Percentiles rank a stretch among this genome's conserved stretches.
Evolutionary conservation across 129 eudicot genomes (phyloP).

Genomic region (Centella asiatica): DNA sequence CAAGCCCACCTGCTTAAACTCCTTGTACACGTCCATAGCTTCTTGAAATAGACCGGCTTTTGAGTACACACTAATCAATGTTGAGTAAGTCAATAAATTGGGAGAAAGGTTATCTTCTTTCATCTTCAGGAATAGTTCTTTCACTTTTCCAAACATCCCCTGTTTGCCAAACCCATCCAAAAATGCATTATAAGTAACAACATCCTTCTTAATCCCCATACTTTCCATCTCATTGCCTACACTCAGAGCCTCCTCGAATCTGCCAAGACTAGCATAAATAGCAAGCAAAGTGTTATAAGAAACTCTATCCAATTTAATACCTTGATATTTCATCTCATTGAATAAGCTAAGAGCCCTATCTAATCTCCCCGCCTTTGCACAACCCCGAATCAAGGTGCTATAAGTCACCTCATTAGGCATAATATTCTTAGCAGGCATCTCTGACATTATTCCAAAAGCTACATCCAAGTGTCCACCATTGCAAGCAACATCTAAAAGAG

Average conservation of each 20-base stretch:
- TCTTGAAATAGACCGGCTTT: constrained; percentile 76
- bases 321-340: constrained; percentile 69
- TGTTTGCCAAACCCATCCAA: constrained; percentile 92
- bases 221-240: constrained; percentile 86
- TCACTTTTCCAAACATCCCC: constrained; percentile 77
- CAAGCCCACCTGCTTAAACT: constrained; percentile 71
- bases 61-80: constrained; percentile 69
- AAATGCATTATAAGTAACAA: constrained; percentile 87
- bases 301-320: constrained; percentile 73
- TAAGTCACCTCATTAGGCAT: constrained; percentile 87
- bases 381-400: constrained; percentile 88
- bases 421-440: constrained; percentile 63
- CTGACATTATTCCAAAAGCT: constrained; percentile 82
- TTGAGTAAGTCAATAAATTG: constrained; percentile 73
- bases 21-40: constrained; percentile 63
- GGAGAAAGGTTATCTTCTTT: constrained; percentile 57
- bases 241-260: constrained; percentile 78
- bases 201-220: constrained; percentile 76
- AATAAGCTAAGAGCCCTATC: constrained; percentile 68
- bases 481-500: constrained; percentile 79
- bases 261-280: constrained; percentile 81
- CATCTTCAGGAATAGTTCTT: constrained; percentile 69
- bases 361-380: constrained; percentile 72
- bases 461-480: constrained; percentile 81
- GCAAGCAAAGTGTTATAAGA: constrained; percentile 74